Evolutionary conservation across 768 basidiomycete genomes (phyloP), one percentile per base, ranked within the genome.

Genomic region (Suillus subluteus): DNA sequence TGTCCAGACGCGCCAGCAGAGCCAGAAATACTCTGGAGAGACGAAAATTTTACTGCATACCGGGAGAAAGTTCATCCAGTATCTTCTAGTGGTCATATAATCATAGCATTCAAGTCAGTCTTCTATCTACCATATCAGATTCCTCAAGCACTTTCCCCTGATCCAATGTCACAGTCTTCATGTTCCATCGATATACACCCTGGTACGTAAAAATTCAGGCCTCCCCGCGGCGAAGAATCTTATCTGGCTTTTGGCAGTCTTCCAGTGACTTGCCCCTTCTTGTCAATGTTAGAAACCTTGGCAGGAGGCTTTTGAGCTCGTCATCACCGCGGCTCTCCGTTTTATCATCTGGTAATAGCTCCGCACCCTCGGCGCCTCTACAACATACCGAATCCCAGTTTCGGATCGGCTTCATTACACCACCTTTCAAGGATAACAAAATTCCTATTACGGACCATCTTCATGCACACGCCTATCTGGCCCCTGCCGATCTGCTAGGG

Each of bases 371-470:
- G 32, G 43, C 18, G 38, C 71, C 75, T n/a, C 69, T 80, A n/a
- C 70, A 75, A 15, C 70, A 74, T 43, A 65, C 74, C 40, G 75
- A 80, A 69, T 71, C 79, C 56, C 75, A 78, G 32, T 87, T 90
- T 70, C 85, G 82, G 61, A 88, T 92, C 67, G 91, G 91, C 46
- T 93, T 92, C 79, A 92, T 92, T 67, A 90, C 91, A 0, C 87
- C 90, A 18, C 91, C 91, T 0, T 91, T 91, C 79, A 87, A 83
- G 71, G 91, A 93, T 73, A 86, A 79, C 77, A 91, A 90, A 74
- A 91, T 92, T 50, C 91, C 92, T 16, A 86, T 93, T 58, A 90
- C 87, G 35, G 91, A 92, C 75, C 91, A 93, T 73, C 83, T 92
- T 35, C 91, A 93, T 73, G 86, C 86, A 1, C 92, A 94, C 75